Evolutionary conservation across 169 alveolate genomes (phyloP).

Genomic region (Cryptosporidium xiaoi): DNA sequence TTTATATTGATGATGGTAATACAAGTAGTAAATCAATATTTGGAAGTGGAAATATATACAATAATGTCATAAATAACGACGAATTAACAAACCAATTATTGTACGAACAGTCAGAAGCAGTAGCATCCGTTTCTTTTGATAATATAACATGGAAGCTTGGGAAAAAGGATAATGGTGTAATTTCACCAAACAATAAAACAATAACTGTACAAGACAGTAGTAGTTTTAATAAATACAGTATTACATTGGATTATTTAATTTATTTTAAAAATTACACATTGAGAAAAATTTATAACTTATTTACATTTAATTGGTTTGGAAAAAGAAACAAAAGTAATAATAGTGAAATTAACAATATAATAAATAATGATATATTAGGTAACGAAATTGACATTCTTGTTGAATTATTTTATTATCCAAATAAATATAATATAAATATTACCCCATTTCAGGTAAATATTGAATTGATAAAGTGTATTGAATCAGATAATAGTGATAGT

Average conservation of each 20-base stretch:
- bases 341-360: neutral
- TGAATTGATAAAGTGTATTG: conserved; percentile 34
- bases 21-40: neutral
- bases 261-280: neutral
- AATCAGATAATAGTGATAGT: neutral
- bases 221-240: neutral
- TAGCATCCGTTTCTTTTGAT: conserved; percentile 12
- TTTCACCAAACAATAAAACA: neutral
- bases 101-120: conserved; percentile 39
- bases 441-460: conserved; percentile 25
- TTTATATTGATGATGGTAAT: neutral
- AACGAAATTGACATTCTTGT: conserved; percentile 36
- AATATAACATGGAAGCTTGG: conserved; percentile 40
- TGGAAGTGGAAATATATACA: neutral
- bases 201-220: neutral
- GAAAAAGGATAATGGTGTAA: neutral
- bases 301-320: conserved; percentile 42
- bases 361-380: conserved; percentile 20
- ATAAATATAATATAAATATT: conserved; percentile 32
- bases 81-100: conserved; percentile 18
- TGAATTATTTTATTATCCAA: conserved; percentile 45
- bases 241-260: neutral
- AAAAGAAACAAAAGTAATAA: conserved; percentile 6
- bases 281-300: conserved; percentile 4
- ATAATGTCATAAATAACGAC: conserved; percentile 13